Evolutionary conservation across 495 filamentous ascomycete genomes (phyloP), one percentile per base, ranked within the genome.

Genomic region (Lepraria neglecta): DNA sequence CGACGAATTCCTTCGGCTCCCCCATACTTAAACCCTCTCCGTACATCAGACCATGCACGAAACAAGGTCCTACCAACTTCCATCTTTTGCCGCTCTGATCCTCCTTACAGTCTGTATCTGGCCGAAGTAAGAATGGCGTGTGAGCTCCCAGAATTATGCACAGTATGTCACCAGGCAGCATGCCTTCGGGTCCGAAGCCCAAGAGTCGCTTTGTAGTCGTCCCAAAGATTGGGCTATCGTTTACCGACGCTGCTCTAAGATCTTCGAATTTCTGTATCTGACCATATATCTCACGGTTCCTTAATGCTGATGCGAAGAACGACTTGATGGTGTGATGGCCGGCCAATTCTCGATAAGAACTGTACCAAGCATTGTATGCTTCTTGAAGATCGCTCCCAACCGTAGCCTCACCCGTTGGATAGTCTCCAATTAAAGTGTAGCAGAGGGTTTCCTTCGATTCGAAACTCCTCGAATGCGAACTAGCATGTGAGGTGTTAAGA

Each of bases 31-130:
- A 2, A 6, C n/a, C 65, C n/a, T 67, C 65, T 27, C 65, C 67
- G 12, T 68, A 45, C 61, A 69, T 68, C 3, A 68, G 47, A n/a
- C 58, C 62, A 56, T 69, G 69, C 1, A 68, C 33, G 24, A 65
- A 71, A 30, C 64, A 68, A 12, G 62, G 56, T 6, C 66, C 67
- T 17, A 71, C 55, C 0, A 48, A 1, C 46, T 48, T 24, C 19
- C 27, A 48, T 24, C 21, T 24, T 5, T 19, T 19, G 19, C 19
- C 21, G 19, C n/a, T n/a, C n/a, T 48, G 7, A 21, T 12, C 21
- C 27, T 19, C 10, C 3, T 3, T 24, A 5, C 7, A 14, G 14
- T 19, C 21, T 5, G 3, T 6, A 6, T 5, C 0, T 27, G 11
- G 21, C 7, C 46, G 46, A 24, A 48, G 19, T 14, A 48, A 14